Evolutionary conservation across 106 monocot species (phyloP).

Genomic region (Gastrodia elata): DNA sequence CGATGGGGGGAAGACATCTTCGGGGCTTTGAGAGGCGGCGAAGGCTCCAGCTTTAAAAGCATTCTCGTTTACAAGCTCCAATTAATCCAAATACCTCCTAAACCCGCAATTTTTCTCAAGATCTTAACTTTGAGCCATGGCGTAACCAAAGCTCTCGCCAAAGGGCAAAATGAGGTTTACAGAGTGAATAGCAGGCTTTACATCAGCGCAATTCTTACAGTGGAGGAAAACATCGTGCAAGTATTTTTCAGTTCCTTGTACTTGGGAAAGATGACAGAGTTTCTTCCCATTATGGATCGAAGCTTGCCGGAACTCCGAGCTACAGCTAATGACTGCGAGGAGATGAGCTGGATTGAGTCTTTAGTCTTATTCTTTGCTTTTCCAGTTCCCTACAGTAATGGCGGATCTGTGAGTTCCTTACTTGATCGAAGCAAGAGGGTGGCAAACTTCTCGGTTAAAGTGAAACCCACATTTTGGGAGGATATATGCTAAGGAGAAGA

Average conservation of each 20-base stretch:
- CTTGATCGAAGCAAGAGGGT: not conserved
- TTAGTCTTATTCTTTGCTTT: conserved; percentile 13
- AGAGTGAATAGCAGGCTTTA: conserved; percentile 20
- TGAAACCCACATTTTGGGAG: no score
- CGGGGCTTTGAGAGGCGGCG: conserved; percentile 56
- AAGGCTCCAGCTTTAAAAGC: conserved; percentile 37
- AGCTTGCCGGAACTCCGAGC: conserved; percentile 25
- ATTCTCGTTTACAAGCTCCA: conserved; percentile 33
- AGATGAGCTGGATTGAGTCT: conserved; percentile 51
- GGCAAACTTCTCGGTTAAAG: no score
- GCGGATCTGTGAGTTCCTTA: conserved; percentile 6
- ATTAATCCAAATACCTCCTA: conserved; percentile 24
- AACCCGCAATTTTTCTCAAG: conserved; percentile 20
- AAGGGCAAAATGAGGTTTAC: conserved; percentile 36
- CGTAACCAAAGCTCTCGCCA: conserved; percentile 16
- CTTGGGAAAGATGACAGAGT: conserved; percentile 24
- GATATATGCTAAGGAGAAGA: conserved; percentile 10
- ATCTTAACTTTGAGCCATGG: conserved; percentile 5
- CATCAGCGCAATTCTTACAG: conserved; percentile 10
- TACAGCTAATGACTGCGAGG: conserved; percentile 16
- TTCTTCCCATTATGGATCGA: conserved; percentile 11
- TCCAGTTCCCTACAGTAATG: not conserved
- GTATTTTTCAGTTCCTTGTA: conserved; percentile 24
- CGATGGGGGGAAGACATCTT: conserved; percentile 46
- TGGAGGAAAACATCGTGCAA: not conserved